Base-by-base conservation (phyloP, 2,329 filamentous ascomycete genomes). In the Sclerotinia glacialis region DNA sequence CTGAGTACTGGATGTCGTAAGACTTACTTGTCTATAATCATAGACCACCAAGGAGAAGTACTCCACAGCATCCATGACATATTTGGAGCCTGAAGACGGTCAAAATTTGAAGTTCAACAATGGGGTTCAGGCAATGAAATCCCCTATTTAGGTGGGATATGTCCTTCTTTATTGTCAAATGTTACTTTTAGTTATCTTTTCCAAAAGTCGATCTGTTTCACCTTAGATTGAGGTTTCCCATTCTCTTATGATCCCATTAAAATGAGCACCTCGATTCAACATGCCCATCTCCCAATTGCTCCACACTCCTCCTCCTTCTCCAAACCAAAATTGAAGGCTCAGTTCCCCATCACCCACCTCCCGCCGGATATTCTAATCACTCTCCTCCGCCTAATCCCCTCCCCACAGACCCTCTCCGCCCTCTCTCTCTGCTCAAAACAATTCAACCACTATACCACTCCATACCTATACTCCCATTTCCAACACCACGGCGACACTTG, bases 401-500 rank as follows among this genome's bases (percentile, higher is more conserved):
- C 53, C 18, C 23, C 31, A 6, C 49, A 64, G 28, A 64, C 59
- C 7, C 60, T 67, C 2, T 44, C 65, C 28, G 47, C 65, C 0
- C 23, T 63, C 11, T 67, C 65, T 9, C 53, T 62, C 16, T 62
- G 58, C 12, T 67, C 65, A 21, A 46, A 40, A 21, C 46, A n/a
- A 23, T 40, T 67, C 1, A 50, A 64, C 34, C 46, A 55, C 21
- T 67, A 64, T 12, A n/a, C 44, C n/a, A 28, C 55, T 7, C 60
- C 65, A 8, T 67, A 67, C 16, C 23, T 67, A 4, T 67, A 67
- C 21, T 67, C 65, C 7, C 50, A 55, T 5, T 67, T 67, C 34
- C 23, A 40, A 12, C 59, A 67, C 21, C 26, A 44, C 12, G 65
- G 60, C 54, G 56, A 63, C 23, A n/a, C 37, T n/a, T 62, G 65